Evolutionary conservation across 805 yeast genomes (phyloP).

Genomic region (Yamadazyma sp.): DNA sequence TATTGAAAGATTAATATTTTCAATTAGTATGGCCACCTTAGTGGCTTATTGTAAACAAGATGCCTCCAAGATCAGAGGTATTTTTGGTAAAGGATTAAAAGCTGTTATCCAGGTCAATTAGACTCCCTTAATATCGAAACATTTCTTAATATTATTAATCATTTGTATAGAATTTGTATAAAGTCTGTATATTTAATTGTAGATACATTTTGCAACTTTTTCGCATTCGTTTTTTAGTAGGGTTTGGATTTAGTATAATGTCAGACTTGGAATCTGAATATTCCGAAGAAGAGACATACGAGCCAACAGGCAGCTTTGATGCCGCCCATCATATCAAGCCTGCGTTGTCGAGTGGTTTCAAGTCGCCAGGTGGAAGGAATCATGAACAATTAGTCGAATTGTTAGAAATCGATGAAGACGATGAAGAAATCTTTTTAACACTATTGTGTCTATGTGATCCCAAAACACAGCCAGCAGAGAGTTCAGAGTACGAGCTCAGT

Average conservation of each 20-base stretch:
- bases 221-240: too few species aligned
- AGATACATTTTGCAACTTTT: too few species aligned
- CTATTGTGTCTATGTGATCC: constrained; percentile 50
- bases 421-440: constrained; percentile 16
- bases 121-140: not conserved
- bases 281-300: constrained; percentile 3
- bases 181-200: too few species aligned
- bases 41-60: constrained; percentile 30
- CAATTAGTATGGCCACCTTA: constrained; percentile 32
- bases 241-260: too few species aligned
- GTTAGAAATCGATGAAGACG: constrained; percentile 15
- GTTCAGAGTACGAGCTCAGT: constrained; percentile 4
- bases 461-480: constrained; percentile 54
- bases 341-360: constrained; percentile 2
- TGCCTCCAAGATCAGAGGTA: constrained; percentile 31
- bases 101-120: constrained; percentile 12
- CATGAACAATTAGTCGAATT: constrained; percentile 14
- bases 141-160: constrained; percentile 1
- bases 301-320: too few species aligned
- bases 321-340: constrained; percentile 3
- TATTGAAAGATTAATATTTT: constrained; percentile 29
- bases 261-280: constrained; percentile 2
- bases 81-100: constrained; percentile 33
- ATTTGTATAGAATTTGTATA: too few species aligned
- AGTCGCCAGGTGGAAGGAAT: constrained; percentile 12